Conservation (phyloP, 495 filamentous ascomycete species). For the Achaetomiella virescens region DNA sequence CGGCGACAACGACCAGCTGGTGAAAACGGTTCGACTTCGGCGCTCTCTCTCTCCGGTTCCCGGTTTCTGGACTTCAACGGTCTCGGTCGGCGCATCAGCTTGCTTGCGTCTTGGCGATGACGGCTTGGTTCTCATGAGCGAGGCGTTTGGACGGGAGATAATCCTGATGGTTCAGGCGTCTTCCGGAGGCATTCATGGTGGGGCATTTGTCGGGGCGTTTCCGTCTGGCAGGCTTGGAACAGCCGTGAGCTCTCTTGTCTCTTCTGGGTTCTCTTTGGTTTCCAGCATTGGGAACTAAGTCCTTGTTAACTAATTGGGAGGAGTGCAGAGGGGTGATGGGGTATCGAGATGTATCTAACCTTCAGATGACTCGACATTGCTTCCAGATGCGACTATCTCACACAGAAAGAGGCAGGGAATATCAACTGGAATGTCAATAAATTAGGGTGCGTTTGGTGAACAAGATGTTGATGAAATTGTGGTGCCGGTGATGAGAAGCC, state of each 20-base stretch:
- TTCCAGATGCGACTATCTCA: slow-evolving; percentile 1
- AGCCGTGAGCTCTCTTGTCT: neutral
- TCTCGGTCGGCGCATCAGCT: neutral
- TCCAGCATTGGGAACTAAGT: slow-evolving; percentile 1
- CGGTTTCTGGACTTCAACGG: neutral
- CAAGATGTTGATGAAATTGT: neutral
- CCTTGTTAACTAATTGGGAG: slow-evolving; percentile 10
- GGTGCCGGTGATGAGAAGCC: neutral
- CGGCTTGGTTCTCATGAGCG: slow-evolving; percentile 1
- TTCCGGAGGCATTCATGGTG: neutral
- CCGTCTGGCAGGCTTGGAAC: neutral
- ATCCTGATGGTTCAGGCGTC: neutral
- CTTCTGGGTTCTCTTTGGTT: slow-evolving; percentile 1
- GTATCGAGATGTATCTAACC: slow-evolving; percentile 10
- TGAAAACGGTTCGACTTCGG: neutral
- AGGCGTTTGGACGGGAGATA: neutral
- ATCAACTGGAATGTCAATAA: neutral
- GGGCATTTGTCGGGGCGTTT: neutral
- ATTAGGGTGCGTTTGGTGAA: neutral
- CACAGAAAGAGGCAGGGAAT: neutral
- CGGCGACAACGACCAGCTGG: neutral
- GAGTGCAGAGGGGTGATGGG: neutral
- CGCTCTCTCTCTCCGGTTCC: neutral
- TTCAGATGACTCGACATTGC: slow-evolving; percentile 5
- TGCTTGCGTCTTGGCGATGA: neutral